phyloP scores from a whole-genome alignment of 768 basidiomycete genomes.

The Cystobasidium ongulense region DNA sequence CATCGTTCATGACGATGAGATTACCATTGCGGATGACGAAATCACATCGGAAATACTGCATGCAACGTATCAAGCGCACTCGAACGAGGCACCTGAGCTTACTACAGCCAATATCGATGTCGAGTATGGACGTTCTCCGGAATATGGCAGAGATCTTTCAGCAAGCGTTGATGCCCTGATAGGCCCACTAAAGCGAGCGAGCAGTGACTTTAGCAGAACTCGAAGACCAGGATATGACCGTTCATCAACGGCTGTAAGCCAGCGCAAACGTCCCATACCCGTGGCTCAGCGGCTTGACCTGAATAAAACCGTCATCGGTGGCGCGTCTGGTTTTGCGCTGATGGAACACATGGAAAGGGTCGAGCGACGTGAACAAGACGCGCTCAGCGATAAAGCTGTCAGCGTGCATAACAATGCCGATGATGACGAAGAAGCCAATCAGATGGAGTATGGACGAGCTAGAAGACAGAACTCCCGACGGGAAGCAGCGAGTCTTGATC shows the following conservation, averaged over 20 bases:
- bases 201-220: background rate
- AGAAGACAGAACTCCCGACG: background rate
- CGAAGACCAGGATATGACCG: background rate
- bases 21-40: conserved; percentile 53
- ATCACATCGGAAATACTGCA: conserved; percentile 56
- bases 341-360: conserved; percentile 27
- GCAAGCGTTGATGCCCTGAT: background rate
- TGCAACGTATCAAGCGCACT: conserved; percentile 46
- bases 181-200: background rate
- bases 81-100: background rate
- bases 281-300: conserved; percentile 52
- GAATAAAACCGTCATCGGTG: conserved; percentile 19
- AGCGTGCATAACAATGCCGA: background rate
- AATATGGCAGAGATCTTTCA: background rate
- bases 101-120: background rate
- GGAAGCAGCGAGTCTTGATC: conserved; percentile 14
- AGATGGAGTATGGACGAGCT: background rate
- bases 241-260: background rate
- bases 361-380: conserved; percentile 8
- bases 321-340: conserved; percentile 10
- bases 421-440: background rate
- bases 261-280: conserved; percentile 48
- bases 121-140: background rate
- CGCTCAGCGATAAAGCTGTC: background rate
- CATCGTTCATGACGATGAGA: conserved; percentile 75